These are phyloP conservation scores for Coemansia sp. DNA, from an alignment of 192 early-diverging fungal genomes.

Conservation along the genomic window DNA sequence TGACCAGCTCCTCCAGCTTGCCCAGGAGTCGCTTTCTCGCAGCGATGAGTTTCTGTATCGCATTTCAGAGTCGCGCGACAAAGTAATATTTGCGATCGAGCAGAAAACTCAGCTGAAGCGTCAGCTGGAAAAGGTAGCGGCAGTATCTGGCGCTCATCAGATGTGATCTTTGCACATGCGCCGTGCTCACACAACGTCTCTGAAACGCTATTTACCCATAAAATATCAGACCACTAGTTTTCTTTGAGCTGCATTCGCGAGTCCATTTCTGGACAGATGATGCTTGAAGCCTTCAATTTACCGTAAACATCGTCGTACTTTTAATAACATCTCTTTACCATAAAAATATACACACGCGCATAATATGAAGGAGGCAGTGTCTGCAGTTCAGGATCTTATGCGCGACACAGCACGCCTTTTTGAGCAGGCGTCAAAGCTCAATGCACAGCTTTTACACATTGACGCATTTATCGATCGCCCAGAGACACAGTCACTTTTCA, in stretches of 20 bases:
- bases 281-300: neutral
- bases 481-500: constrained; percentile 17
- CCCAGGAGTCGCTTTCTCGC: constrained; percentile 46
- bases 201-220: too few relatives aligned
- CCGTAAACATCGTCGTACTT: neutral
- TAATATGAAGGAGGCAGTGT: constrained; percentile 30
- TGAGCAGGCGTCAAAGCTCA: constrained; percentile 46
- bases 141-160: neutral
- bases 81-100: constrained; percentile 43
- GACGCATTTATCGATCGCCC: constrained; percentile 30
- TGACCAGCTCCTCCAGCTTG: constrained; percentile 47
- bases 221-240: too few relatives aligned
- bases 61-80: constrained; percentile 42
- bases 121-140: constrained; percentile 33
- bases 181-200: too few relatives aligned
- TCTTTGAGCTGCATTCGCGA: too few relatives aligned
- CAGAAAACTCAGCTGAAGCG: constrained; percentile 41
- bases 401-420: constrained; percentile 44
- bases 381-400: constrained; percentile 50
- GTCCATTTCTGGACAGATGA: too few relatives aligned
- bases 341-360: neutral
- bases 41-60: constrained; percentile 53
- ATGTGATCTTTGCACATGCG: neutral
- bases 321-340: neutral
- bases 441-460: constrained; percentile 39